phyloP scores from a whole-genome alignment of 106 monocot genomes.

The Xerophyta viscosa region DNA sequence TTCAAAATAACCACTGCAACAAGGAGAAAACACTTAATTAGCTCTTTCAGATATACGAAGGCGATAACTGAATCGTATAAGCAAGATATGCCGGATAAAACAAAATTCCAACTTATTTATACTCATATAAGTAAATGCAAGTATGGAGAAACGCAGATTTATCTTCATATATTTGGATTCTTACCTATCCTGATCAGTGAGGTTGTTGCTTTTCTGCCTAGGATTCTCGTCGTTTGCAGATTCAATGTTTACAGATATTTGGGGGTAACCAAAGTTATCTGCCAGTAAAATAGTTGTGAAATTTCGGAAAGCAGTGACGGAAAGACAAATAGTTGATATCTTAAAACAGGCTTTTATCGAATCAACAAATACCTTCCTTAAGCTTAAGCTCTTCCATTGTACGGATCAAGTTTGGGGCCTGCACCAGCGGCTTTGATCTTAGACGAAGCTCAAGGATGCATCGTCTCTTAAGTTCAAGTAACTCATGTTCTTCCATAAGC shows the following conservation, averaged over 20 bases:
- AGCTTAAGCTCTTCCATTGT: constrained; percentile 13
- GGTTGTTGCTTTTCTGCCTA: constrained; percentile 5
- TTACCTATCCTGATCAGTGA: constrained; percentile 22
- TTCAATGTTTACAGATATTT: constrained; percentile 14
- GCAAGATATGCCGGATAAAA: too few species aligned
- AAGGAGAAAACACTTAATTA: not conserved
- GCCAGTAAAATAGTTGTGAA: too few species aligned
- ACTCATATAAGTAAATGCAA: too few species aligned
- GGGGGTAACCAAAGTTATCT: constrained; percentile 15
- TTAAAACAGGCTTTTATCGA: not conserved
- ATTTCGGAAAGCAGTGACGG: too few species aligned
- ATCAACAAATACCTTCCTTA: constrained; percentile 19
- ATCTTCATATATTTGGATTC: too few species aligned
- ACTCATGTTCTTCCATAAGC: constrained; percentile 28
- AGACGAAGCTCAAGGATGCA: constrained; percentile 29
- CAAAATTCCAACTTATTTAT: too few species aligned
- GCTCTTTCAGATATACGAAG: too few species aligned
- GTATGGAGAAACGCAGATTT: too few species aligned
- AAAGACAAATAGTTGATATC: not conserved
- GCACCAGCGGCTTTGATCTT: constrained; percentile 10
- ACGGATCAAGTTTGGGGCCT: constrained; percentile 4
- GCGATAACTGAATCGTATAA: too few species aligned
- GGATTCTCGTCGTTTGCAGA: constrained; percentile 8
- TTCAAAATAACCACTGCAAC: constrained; percentile 15
- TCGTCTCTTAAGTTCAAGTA: constrained; percentile 31